Percentiles rank a stretch among this genome's conserved stretches.
phyloP scores from a whole-genome alignment of 352 stramenopile species.

The Plasmopara viticola region DNA sequence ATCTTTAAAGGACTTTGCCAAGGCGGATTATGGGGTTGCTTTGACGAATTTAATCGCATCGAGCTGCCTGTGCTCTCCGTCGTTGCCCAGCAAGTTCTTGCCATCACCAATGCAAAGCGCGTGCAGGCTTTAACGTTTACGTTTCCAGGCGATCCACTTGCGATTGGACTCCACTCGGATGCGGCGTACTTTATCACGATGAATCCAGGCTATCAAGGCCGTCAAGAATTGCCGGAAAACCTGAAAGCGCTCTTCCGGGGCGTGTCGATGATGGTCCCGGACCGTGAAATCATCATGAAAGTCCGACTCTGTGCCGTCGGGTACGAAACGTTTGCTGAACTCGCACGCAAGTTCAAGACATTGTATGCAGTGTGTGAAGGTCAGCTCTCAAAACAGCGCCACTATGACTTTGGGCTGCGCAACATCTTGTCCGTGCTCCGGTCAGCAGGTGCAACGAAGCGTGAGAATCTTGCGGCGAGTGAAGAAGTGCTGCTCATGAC shows the following conservation, averaged over 20 bases:
- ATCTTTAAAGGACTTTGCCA: slow-evolving; percentile 91
- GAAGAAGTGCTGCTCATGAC: slow-evolving; percentile 94
- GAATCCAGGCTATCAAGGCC: slow-evolving; percentile 91
- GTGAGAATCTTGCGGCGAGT: slow-evolving; percentile 88
- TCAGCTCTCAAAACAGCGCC: slow-evolving; percentile 88
- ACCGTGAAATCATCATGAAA: slow-evolving; percentile 95
- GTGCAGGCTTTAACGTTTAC: slow-evolving; percentile 42
- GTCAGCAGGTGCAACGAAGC: slow-evolving; percentile 93
- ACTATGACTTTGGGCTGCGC: slow-evolving; percentile 92
- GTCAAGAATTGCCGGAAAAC: slow-evolving; percentile 90
- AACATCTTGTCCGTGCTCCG: slow-evolving; percentile 95
- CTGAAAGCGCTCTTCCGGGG: slow-evolving; percentile 90
- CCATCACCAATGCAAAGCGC: slow-evolving; percentile 73
- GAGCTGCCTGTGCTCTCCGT: slow-evolving; percentile 90
- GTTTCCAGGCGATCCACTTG: slow-evolving; percentile 57
- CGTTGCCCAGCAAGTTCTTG: slow-evolving; percentile 89
- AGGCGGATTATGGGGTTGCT: slow-evolving; percentile 87
- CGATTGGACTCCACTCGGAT: slow-evolving; percentile 53
- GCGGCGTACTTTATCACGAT: slow-evolving; percentile 90
- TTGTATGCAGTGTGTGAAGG: slow-evolving; percentile 94
- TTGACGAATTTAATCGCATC: slow-evolving; percentile 93
- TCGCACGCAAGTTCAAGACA: slow-evolving; percentile 94
- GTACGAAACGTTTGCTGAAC: slow-evolving; percentile 86
- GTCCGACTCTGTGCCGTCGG: slow-evolving; percentile 93
- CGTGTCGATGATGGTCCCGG: slow-evolving; percentile 95